Evolutionary conservation across 129 eudicot species (phyloP), one percentile per base, ranked within the genome.

Genomic region (Dittrichia graveolens): DNA sequence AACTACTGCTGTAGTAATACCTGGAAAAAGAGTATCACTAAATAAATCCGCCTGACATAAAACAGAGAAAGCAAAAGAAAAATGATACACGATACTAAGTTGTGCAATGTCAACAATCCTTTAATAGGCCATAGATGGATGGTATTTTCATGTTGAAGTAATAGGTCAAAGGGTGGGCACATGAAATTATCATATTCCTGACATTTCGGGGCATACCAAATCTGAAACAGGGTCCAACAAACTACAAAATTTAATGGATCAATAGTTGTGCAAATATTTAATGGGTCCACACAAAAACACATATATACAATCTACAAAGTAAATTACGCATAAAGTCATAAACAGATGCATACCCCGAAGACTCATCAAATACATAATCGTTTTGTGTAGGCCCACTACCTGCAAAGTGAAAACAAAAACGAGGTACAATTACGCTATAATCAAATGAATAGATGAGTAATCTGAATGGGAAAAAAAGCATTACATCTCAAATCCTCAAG

Each of bases 1-100:
- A 77, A 69, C 87, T 90, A 83, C 91, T 90, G 79, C 96, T 94
- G 84, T 94, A 94, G 71, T 94, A 94, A 74, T 94, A 94, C 66
- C 98, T 93, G 95, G 7, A 66, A 56, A 73, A 85, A 59, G 15
- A 74, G 37, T 13, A 9, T 53, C 47, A 61, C 39, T 0, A 7
- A 38, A 59, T 50, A 37, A 42, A 14, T 31, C 57, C 15, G 52
- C 13, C 44, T 8, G 62, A 31, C 13, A 15, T 10, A 49, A 48
- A 49, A 49, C 6, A 40, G 4, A 67, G 49, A 54, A 40, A 42
- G 18, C 45, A n/a, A 52, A 53, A 8, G 18, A 40, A 10, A 70
- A 3, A 10, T 55, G 47, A 54, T 31, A 37, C 45, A 38, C 12
- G 66, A 61, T 8, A 61, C 9, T 12, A 37, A 5, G 47, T 13